These are phyloP conservation scores for Sphagnum fallax DNA, from an alignment of 228 moss, liverwort and hornwort genomes.

Conservation along the genomic window DNA sequence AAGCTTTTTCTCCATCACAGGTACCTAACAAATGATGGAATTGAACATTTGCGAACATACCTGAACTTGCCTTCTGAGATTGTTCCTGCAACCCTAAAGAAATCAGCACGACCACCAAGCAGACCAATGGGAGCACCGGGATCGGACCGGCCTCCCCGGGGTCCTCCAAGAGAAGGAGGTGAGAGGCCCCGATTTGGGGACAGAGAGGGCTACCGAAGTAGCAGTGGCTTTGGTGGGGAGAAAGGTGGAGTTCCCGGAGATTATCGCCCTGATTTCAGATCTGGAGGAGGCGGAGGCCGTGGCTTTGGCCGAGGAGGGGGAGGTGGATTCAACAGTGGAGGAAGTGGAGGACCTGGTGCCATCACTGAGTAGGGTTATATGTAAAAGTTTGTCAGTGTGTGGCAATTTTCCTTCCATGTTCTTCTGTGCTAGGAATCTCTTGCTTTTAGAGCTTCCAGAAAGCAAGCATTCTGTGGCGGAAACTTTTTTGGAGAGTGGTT, in stretches of 20 bases:
- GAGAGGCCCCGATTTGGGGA: conserved; percentile 66
- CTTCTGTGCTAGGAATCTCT: too few relatives aligned
- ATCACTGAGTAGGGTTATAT: conserved; percentile 1
- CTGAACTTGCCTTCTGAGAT: conserved; percentile 83
- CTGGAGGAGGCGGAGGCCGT: conserved; percentile 49
- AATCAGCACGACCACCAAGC: conserved; percentile 79
- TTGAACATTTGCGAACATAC: conserved; percentile 80
- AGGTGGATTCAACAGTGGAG: conserved; percentile 4
- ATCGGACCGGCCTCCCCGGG: conserved; percentile 65
- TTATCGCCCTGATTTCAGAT: conserved; percentile 74
- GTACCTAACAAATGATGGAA: conserved; percentile 83
- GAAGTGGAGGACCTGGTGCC: conserved; percentile 41
- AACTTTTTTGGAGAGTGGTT: too few relatives aligned
- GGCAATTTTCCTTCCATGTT: too few relatives aligned
- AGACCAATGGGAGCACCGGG: conserved; percentile 64
- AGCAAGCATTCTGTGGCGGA: too few relatives aligned
- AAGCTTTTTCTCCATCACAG: background rate
- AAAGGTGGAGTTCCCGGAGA: conserved; percentile 87
- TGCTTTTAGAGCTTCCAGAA: too few relatives aligned
- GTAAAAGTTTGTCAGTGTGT: too few relatives aligned
- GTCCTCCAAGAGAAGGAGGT: conserved; percentile 49
- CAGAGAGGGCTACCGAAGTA: conserved; percentile 73
- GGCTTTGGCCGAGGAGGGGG: conserved; percentile 66
- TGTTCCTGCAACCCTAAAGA: conserved; percentile 85
- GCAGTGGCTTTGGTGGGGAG: conserved; percentile 62